These are phyloP conservation scores for Lachancea sp. DNA, from an alignment of 805 yeast genomes.

Conservation along the genomic window DNA sequence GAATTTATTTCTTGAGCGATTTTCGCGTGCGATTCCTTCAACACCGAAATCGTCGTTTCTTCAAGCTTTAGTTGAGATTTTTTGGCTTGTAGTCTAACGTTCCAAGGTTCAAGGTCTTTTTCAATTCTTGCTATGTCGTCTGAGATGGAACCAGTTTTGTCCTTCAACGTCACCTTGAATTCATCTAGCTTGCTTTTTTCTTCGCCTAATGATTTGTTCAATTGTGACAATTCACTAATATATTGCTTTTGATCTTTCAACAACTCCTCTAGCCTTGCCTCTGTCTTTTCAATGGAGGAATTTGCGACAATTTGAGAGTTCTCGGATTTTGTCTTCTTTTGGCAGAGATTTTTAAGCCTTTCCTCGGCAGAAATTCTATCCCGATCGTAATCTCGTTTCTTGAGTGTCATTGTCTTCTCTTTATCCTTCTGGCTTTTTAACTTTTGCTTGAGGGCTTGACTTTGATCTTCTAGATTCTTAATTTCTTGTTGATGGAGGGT, in stretches of 20 bases:
- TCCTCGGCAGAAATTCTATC: slow-evolving; percentile 69
- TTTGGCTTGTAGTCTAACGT: slow-evolving; percentile 54
- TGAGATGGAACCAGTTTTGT: slow-evolving; percentile 65
- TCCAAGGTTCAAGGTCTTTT: slow-evolving; percentile 76
- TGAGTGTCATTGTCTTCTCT: slow-evolving; percentile 20
- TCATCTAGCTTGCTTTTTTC: slow-evolving; percentile 57
- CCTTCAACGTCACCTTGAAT: slow-evolving; percentile 59
- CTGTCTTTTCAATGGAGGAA: slow-evolving; percentile 40
- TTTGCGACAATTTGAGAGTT: slow-evolving; percentile 48
- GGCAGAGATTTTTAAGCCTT: slow-evolving; percentile 56
- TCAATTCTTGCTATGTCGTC: slow-evolving; percentile 59
- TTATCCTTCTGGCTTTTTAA: slow-evolving; percentile 4
- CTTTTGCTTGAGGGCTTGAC: slow-evolving; percentile 19
- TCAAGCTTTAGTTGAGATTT: slow-evolving; percentile 61
- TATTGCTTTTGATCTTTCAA: slow-evolving; percentile 40
- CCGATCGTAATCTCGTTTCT: slow-evolving; percentile 40
- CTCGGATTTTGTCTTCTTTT: slow-evolving; percentile 51
- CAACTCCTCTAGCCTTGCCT: slow-evolving; percentile 41
- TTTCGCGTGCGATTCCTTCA: slow-evolving; percentile 41
- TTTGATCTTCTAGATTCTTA: slow-evolving; percentile 26
- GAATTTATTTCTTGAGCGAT: slow-evolving; percentile 42
- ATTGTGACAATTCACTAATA: slow-evolving; percentile 39
- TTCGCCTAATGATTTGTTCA: slow-evolving; percentile 39
- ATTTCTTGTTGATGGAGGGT: slow-evolving; percentile 37
- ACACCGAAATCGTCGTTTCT: slow-evolving; percentile 55